Evolutionary conservation across 176 grass and related monocot genomes (phyloP).

Genomic region (Raddia guianensis): DNA sequence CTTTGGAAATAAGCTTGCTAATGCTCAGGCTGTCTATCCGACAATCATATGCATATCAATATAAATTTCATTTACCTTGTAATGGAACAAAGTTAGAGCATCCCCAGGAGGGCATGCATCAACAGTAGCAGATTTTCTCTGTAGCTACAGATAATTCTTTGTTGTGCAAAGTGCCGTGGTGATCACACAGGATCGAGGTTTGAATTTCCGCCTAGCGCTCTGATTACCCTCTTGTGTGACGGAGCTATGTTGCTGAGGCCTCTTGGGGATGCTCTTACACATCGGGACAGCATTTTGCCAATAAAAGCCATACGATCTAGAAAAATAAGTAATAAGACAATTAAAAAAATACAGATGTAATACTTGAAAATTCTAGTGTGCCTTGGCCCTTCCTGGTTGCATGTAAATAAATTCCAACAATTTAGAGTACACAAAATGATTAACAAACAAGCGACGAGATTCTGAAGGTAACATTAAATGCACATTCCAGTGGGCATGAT

Average conservation of each 20-base stretch:
- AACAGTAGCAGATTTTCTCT: too few species aligned
- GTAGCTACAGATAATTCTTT: too few species aligned
- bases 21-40: too few species aligned
- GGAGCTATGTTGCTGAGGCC: too few species aligned
- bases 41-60: neutral
- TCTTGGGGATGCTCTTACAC: too few species aligned
- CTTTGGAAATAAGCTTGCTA: too few species aligned
- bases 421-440: neutral
- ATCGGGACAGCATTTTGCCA: neutral
- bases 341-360: neutral
- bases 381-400: neutral
- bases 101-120: too few species aligned
- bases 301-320: neutral
- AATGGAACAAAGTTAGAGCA: neutral
- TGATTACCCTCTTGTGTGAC: too few species aligned
- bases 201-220: too few species aligned
- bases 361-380: constrained; percentile 16
- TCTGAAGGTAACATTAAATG: constrained; percentile 6
- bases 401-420: neutral
- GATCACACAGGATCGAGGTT: too few species aligned
- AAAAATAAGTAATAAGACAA: neutral
- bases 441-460: neutral
- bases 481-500: constrained; percentile 1
- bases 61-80: neutral
- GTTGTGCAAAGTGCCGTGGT: too few species aligned